Evolutionary conservation across 495 filamentous ascomycete species (phyloP).

Genomic region (Talaromyces adpressus): DNA sequence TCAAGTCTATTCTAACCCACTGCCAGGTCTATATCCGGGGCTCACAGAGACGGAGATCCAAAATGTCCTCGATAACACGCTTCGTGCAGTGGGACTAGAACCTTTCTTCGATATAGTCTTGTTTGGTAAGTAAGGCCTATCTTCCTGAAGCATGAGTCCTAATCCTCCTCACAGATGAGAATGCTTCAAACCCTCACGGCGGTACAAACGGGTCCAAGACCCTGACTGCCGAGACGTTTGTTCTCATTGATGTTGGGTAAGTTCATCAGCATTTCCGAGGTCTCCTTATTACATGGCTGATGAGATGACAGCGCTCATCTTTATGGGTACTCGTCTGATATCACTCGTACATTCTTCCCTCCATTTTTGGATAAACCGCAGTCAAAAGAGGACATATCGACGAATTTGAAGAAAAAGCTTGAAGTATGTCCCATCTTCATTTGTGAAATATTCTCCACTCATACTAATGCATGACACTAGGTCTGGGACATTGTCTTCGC

Average conservation of each 20-base stretch:
- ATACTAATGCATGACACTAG: constrained; percentile 1
- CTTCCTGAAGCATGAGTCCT: background rate
- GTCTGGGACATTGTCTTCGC: constrained; percentile 46
- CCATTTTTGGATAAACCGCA: constrained; percentile 22
- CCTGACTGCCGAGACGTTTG: constrained; percentile 40
- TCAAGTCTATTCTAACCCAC: background rate
- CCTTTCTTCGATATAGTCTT: constrained; percentile 52
- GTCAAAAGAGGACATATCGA: constrained; percentile 5
- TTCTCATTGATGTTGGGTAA: constrained; percentile 50
- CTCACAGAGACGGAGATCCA: constrained; percentile 46
- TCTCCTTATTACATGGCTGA: constrained; percentile 5
- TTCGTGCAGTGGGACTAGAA: constrained; percentile 37
- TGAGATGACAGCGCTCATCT: constrained; percentile 35
- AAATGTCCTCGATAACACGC: constrained; percentile 38
- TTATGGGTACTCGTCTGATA: constrained; percentile 51
- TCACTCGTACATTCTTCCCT: constrained; percentile 48
- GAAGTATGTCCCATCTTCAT: background rate
- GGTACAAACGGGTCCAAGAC: constrained; percentile 43
- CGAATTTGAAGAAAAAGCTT: constrained; percentile 34
- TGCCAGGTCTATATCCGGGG: constrained; percentile 33
- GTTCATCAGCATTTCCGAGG: constrained; percentile 4
- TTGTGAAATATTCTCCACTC: background rate
- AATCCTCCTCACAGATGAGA: constrained; percentile 26
- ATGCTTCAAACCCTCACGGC: constrained; percentile 47
- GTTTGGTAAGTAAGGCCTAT: constrained; percentile 27